phyloP scores from a whole-genome alignment of 2,329 filamentous ascomycete genomes.

The Pseudogymnoascus sp. region DNA sequence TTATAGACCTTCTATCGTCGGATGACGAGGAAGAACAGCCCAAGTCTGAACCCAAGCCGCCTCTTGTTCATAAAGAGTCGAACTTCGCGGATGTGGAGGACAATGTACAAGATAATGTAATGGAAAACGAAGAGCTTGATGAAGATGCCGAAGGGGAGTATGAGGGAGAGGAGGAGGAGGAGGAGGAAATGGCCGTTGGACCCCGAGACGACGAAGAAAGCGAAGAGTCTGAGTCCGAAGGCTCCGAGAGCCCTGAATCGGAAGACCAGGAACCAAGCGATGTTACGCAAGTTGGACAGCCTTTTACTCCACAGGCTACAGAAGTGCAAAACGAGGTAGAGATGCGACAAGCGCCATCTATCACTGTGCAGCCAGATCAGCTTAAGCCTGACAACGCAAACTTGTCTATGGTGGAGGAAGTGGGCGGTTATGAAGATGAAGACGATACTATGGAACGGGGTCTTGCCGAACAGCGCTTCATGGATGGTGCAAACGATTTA shows the following conservation, averaged over 20 bases:
- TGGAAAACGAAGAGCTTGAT: neutral
- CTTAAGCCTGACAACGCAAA: neutral
- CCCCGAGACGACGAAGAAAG: conserved; percentile 11
- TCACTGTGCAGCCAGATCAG: neutral
- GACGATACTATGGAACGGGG: neutral
- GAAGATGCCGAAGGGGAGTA: conserved; percentile 3
- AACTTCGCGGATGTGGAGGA: neutral
- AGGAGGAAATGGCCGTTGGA: conserved; percentile 12
- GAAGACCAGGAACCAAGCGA: neutral
- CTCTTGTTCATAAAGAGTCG: neutral
- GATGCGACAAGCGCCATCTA: neutral
- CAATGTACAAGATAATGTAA: neutral
- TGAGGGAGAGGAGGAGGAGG: neutral
- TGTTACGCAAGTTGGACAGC: neutral
- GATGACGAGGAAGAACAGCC: conserved; percentile 25
- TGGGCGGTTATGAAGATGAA: conserved; percentile 6
- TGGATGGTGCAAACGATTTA: conserved; percentile 21
- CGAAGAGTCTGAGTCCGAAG: conserved; percentile 6
- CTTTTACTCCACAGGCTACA: neutral
- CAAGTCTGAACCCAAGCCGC: neutral
- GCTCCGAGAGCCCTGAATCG: neutral
- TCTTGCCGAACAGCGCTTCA: conserved; percentile 8
- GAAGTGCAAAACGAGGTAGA: neutral
- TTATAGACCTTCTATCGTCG: conserved; percentile 29
- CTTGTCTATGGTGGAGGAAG: neutral